These are phyloP conservation scores for Gomphus sp. DNA, from an alignment of 1,284 basidiomycete species.

Conservation along the genomic window DNA sequence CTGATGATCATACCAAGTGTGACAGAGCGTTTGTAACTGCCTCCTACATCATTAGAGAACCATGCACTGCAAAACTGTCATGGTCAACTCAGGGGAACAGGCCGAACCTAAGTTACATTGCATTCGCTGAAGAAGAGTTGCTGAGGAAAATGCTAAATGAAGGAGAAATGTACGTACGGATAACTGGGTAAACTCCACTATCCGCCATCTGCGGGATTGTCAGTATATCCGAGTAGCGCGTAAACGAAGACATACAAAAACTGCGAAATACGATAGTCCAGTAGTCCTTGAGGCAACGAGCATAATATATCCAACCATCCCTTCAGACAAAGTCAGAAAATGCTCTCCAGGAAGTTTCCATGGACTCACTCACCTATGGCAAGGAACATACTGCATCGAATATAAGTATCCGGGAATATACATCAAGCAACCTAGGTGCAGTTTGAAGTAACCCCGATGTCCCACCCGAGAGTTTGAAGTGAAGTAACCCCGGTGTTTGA, in stretches of 20 bases:
- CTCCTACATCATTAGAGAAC: slow-evolving; percentile 66
- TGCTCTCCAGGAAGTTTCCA: neutral
- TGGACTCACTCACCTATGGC: slow-evolving; percentile 30
- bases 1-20: slow-evolving; percentile 62
- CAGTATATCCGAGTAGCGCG: neutral
- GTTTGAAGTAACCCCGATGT: slow-evolving; percentile 33
- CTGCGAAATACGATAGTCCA: slow-evolving; percentile 58
- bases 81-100: slow-evolving; percentile 7
- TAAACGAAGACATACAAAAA: slow-evolving; percentile 37
- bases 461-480: slow-evolving; percentile 11
- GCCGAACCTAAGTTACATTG: slow-evolving; percentile 34
- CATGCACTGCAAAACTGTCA: slow-evolving; percentile 37
- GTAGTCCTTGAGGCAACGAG: slow-evolving; percentile 47
- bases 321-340: slow-evolving; percentile 4
- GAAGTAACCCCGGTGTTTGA: slow-evolving; percentile 33
- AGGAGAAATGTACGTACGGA: slow-evolving; percentile 31
- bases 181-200: slow-evolving; percentile 64
- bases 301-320: slow-evolving; percentile 54
- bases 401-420: neutral
- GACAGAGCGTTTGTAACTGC: slow-evolving; percentile 68
- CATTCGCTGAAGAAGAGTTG: slow-evolving; percentile 39
- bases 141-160: neutral
- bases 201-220: neutral
- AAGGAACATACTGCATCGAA: slow-evolving; percentile 22
- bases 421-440: slow-evolving; percentile 31